Evolutionary conservation across 768 basidiomycete genomes (phyloP).

Genomic region (Paxillus ammoniavirescens): DNA sequence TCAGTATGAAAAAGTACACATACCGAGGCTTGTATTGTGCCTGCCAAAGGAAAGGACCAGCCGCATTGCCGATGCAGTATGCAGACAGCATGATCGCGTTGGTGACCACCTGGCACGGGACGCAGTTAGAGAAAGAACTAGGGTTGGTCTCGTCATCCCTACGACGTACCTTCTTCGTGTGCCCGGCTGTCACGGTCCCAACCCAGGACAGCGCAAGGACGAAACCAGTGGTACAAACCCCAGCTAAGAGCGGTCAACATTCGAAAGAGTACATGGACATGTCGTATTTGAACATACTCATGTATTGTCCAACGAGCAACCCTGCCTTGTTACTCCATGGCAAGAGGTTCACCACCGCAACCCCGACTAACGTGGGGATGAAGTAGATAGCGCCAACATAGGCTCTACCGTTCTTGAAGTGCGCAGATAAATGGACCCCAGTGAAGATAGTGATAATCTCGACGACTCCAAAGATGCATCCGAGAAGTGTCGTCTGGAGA

Average conservation of each 20-base stretch:
- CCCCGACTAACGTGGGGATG: conserved; percentile 63
- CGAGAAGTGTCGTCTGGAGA: conserved; percentile 67
- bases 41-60: conserved; percentile 80
- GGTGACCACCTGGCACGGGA: conserved; percentile 22
- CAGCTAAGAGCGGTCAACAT: too few relatives aligned
- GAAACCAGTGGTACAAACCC: conserved; percentile 55
- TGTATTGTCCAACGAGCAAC: conserved; percentile 44
- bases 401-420: conserved; percentile 56
- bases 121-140: background rate
- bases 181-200: conserved; percentile 62
- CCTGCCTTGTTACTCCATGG: conserved; percentile 68
- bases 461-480: conserved; percentile 62
- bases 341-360: conserved; percentile 59
- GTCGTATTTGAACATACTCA: too few relatives aligned
- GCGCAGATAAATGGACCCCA: conserved; percentile 56
- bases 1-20: background rate
- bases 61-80: conserved; percentile 66
- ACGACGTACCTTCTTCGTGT: conserved; percentile 65
- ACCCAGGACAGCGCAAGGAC: conserved; percentile 64
- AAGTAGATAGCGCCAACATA: conserved; percentile 61
- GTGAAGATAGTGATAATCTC: conserved; percentile 71
- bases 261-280: conserved; percentile 28
- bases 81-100: conserved; percentile 76
- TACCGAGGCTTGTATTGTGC: conserved; percentile 64
- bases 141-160: background rate